Evolutionary conservation across 192 early-diverging fungal species (phyloP), one percentile per base, ranked within the genome.

Genomic region (Spinellus fusiger): DNA sequence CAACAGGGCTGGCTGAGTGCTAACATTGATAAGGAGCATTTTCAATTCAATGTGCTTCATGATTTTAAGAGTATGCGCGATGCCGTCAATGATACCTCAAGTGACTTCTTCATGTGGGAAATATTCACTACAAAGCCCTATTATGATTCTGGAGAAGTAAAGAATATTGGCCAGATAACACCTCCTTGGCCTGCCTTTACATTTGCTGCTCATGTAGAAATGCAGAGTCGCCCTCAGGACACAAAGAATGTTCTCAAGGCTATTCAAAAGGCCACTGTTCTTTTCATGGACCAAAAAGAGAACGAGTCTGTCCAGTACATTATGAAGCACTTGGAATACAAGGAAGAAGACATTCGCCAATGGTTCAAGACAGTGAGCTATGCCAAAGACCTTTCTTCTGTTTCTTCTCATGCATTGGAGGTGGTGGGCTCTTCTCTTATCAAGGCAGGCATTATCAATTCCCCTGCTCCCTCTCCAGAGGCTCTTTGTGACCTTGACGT

Each of bases 171-270:
- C 35, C 80, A 83, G 6, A 89, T 95, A 48, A 81, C 84, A 3
- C 91, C 93, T n/a, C 89, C 89, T 8, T 95, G 93, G 91, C 89
- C 93, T 25, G 89, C 91, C 5, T 95, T 95, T 69, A 78, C 86
- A 68, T 80, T 92, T 61, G 93, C 90, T 5, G 85, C 85, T 27
- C 75, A 73, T n/a, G 55, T 59, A 0, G 73, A 76, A 37, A 29
- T 74, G 8, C 53, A 84, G 13, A 22, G 15, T 9, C 53, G 74
- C 6, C 51, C 40, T 1, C 61, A 72, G 23, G 50, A 49, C 9
- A 12, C 68, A 7, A 48, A 61, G 25, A 59, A 64, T 28, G 50
- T 78, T 0, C 64, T 80, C n/a, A 18, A 61, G 18, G 69, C 77
- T 13, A 72, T 86, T 16, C 70, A 77, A 22, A 40, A 52, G 26